Percentiles rank a stretch among this genome's conserved stretches.
phyloP scores from a whole-genome alignment of 176 grass and related monocot species.

The Saccharum spontaneum region DNA sequence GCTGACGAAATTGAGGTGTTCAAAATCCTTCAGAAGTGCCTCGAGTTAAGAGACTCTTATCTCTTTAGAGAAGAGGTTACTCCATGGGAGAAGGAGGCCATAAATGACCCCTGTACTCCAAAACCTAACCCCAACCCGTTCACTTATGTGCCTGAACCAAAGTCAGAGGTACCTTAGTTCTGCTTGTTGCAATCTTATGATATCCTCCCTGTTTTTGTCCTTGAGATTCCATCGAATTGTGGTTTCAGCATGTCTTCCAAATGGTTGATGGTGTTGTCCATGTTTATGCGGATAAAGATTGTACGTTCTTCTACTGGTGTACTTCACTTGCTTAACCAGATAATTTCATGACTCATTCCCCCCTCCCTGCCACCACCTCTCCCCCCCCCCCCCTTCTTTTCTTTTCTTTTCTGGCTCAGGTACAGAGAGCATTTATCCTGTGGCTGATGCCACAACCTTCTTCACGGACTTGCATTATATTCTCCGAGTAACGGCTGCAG shows the following conservation, averaged over 20 bases:
- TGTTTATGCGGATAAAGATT: conserved; percentile 72
- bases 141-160: conserved; percentile 65
- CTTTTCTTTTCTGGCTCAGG: conserved; percentile 38
- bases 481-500: conserved; percentile 74
- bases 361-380: not conserved
- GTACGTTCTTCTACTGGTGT: conserved; percentile 31
- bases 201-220: conserved; percentile 9
- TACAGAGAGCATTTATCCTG: conserved; percentile 70
- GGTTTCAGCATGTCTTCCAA: conserved; percentile 75
- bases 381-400: not conserved
- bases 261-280: conserved; percentile 96
- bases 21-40: conserved; percentile 91
- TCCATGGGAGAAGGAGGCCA: conserved; percentile 97
- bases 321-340: conserved; percentile 25
- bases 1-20: conserved; percentile 90
- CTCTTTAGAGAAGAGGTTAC: conserved; percentile 76
- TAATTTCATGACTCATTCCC: conserved; percentile 22
- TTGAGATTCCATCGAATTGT: conserved; percentile 20
- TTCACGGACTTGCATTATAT: conserved; percentile 98
- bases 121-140: conserved; percentile 95
- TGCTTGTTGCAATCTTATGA: conserved; percentile 19
- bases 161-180: conserved; percentile 66
- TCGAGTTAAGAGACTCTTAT: conserved; percentile 83
- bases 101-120: conserved; percentile 95
- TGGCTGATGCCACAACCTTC: conserved; percentile 95